Evolutionary conservation across 169 alveolate genomes (phyloP).

Genomic region (Eimeria tenella): DNA sequence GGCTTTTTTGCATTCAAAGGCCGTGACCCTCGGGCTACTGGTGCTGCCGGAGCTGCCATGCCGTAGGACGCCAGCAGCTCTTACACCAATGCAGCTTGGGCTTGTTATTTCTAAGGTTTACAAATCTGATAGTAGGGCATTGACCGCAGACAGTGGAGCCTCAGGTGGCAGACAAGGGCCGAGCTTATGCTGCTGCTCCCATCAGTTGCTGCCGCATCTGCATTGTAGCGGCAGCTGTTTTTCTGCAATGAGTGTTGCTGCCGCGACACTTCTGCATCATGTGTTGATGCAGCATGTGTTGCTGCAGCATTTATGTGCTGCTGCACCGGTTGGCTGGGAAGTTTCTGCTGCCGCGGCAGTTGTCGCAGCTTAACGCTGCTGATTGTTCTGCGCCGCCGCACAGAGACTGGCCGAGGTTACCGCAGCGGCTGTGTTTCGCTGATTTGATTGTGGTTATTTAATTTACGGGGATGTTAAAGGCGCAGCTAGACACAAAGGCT

Average conservation of each 20-base stretch:
- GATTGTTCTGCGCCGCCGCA: too few species aligned
- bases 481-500: too few species aligned
- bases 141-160: not conserved
- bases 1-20: slow-evolving; percentile 28
- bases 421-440: too few species aligned
- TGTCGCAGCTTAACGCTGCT: not conserved
- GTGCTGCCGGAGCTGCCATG: slow-evolving; percentile 27
- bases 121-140: not conserved
- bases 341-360: not conserved
- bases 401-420: too few species aligned
- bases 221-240: not conserved
- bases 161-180: not conserved
- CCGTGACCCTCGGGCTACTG: not conserved
- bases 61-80: not conserved
- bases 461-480: too few species aligned
- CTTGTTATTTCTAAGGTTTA: not conserved
- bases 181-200: not conserved
- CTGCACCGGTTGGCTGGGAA: not conserved
- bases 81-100: not conserved
- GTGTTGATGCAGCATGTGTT: not conserved
- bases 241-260: not conserved
- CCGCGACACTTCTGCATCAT: not conserved
- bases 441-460: too few species aligned
- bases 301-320: not conserved
- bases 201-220: slow-evolving; percentile 14